These are phyloP conservation scores for Leishmania amazonensis DNA, from an alignment of 208 protist species.

Conservation along the genomic window DNA sequence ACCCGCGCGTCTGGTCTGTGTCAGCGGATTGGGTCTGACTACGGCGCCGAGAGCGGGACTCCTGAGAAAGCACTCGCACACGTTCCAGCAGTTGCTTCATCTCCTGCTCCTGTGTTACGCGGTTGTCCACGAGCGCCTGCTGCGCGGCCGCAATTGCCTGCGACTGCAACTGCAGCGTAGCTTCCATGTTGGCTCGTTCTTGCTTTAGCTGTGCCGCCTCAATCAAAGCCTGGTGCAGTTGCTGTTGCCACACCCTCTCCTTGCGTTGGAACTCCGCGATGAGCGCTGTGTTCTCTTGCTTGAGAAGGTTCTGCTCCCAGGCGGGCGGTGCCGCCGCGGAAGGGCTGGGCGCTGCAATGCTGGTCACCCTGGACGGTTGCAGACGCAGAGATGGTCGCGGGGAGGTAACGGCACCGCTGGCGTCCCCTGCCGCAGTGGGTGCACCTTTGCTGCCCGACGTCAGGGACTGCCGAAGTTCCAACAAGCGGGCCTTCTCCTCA, in stretches of 20 bases:
- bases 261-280: slow-evolving; percentile 50
- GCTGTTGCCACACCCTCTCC: slow-evolving; percentile 57
- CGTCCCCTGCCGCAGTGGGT: background rate
- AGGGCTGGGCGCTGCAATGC: background rate
- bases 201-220: slow-evolving; percentile 25
- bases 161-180: slow-evolving; percentile 43
- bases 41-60: slow-evolving; percentile 17
- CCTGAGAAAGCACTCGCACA: slow-evolving; percentile 28
- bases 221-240: slow-evolving; percentile 30
- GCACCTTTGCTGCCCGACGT: background rate
- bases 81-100: slow-evolving; percentile 41
- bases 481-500: slow-evolving; percentile 32
- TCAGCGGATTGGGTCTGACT: background rate
- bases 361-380: background rate
- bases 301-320: slow-evolving; percentile 39
- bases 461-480: slow-evolving; percentile 33
- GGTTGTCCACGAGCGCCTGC: slow-evolving; percentile 38
- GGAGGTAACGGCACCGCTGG: slow-evolving; percentile 21
- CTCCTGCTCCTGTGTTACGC: slow-evolving; percentile 44
- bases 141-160: slow-evolving; percentile 48
- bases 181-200: slow-evolving; percentile 31
- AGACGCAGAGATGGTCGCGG: slow-evolving; percentile 30
- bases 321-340: background rate
- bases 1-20: background rate
- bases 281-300: slow-evolving; percentile 49